Evolutionary conservation across 441 rosid genomes (phyloP), one percentile per base, ranked within the genome.

Genomic region (Dalechampia spathulata): DNA sequence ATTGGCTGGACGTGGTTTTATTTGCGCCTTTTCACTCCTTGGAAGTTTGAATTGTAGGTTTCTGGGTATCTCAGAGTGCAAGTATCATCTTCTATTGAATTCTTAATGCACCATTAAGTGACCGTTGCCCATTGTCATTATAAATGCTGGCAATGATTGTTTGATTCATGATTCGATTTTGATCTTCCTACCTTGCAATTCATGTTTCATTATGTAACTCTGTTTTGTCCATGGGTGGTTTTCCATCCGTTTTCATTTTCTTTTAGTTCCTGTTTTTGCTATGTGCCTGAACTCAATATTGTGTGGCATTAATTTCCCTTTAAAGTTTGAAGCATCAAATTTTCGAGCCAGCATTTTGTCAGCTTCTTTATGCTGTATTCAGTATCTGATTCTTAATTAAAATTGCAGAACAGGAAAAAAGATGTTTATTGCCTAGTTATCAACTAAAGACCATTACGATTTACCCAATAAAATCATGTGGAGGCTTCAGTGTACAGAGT

Each of bases 391-490:
- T 61, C 45, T 56, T 61, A 48, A 51, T 64, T 58, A 37, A 55
- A 55, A 57, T 56, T 62, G 68, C 88, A 89, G 96, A 81, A 25
- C 45, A 53, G 61, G 75, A 49, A 69, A 67, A 68, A 34, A 61
- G 55, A 59, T 54, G 44, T 34, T 54, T 72, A 39, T 38, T 30
- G 55, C 61, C 48, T 4, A 58, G 71, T 26, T 70, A 65, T 66
- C 54, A 57, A 68, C 79, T 92, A 13, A 79, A 87, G 71, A 85
- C 90, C 39, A 63, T 92, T 53, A 73, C 73, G 37, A 55, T 92
- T 71, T 89, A 82, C 68, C 97, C 97, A 46, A 85, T 92, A 62
- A 92, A 92, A 72, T 86, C 99, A 36, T 92, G 99, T 54, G 78
- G 74, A 22, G 99, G 99, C 70, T 92, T 86, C 66, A 79, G 77